Conservation (phyloP, 129 eudicot genomes). For the Gnaphalium uliginosum region DNA sequence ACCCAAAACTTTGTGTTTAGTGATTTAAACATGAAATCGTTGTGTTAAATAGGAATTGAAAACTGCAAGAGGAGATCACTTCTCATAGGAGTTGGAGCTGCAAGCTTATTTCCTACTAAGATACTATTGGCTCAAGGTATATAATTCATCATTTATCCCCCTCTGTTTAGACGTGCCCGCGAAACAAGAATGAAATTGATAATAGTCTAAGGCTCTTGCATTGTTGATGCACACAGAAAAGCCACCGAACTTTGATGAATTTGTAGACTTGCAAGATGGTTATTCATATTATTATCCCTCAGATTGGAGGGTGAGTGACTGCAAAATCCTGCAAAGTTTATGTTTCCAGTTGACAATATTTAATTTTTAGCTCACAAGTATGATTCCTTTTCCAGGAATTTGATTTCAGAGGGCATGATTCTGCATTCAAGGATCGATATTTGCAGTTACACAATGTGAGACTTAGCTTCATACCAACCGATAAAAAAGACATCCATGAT, state of each 20-base stretch:
- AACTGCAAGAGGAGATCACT: constrained; percentile 65
- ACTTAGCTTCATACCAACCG: constrained; percentile 86
- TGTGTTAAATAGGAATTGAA: constrained; percentile 39
- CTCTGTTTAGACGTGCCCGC: neutral
- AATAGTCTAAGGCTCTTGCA: constrained; percentile 14
- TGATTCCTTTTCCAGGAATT: constrained; percentile 48
- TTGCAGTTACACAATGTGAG: constrained; percentile 89
- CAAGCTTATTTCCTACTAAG: constrained; percentile 53
- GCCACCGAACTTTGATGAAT: constrained; percentile 61
- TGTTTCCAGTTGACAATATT: neutral
- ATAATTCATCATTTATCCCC: neutral
- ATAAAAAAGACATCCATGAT: constrained; percentile 74
- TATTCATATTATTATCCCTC: constrained; percentile 85
- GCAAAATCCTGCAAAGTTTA: neutral
- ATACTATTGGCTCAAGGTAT: constrained; percentile 76
- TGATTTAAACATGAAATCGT: constrained; percentile 10
- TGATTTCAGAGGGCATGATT: constrained; percentile 86
- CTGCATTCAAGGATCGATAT: constrained; percentile 86
- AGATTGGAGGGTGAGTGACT: constrained; percentile 77
- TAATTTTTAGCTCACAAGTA: neutral
- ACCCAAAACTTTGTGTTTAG: neutral
- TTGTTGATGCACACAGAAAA: constrained; percentile 48
- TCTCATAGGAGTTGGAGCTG: constrained; percentile 62
- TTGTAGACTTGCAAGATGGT: constrained; percentile 77
- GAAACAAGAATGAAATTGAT: neutral